Evolutionary conservation across 129 eudicot genomes (phyloP), one percentile per base, ranked within the genome.

Genomic region (Saposhnikovia divaricata): DNA sequence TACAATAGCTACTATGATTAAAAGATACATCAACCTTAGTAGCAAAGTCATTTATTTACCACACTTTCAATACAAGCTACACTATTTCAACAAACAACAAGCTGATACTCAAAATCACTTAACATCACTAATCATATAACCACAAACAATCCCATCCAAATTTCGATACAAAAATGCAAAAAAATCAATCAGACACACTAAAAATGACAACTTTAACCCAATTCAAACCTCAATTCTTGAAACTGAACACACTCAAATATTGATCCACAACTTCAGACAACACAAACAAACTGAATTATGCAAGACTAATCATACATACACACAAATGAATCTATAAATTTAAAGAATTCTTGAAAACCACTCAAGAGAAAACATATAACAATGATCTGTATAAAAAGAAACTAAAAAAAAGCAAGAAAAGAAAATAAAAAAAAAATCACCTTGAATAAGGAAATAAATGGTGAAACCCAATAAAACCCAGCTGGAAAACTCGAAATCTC

Each of bases 41-140:
- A 53, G 72, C 72, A 39, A 80, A 80, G 82, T 72, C 72, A 72
- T 71, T 57, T 19, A 71, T 61, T 80, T 23, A 74, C 43, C 57
- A 80, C 18, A 69, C 82, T 80, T 80, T 23, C 28, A 38, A n/a
- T 44, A 72, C 76, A 72, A 72, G 47, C 23, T 38, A 72, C 76
- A 72, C 47, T 72, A 72, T 38, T 38, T 40, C 76, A 70, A 70
- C 75, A 79, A 15, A n/a, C 69, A 61, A 61, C 1, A 61, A 11
- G 37, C 34, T 57, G 12, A 61, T 61, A 61, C 34, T n/a, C 10
- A 61, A 9, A n/a, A 61, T 9, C 1, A n/a, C 34, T 61, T 9
- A 2, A 2, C 0, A 21, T 59, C 66, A 23, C 2, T 13, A 34
- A 4, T 27, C 38, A 31, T 31, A n/a, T 4, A 74, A 74, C n/a